Evolutionary conservation across 2,329 filamentous ascomycete genomes (phyloP).

Genomic region (Pseudopyrenochaeta lycopersici): DNA sequence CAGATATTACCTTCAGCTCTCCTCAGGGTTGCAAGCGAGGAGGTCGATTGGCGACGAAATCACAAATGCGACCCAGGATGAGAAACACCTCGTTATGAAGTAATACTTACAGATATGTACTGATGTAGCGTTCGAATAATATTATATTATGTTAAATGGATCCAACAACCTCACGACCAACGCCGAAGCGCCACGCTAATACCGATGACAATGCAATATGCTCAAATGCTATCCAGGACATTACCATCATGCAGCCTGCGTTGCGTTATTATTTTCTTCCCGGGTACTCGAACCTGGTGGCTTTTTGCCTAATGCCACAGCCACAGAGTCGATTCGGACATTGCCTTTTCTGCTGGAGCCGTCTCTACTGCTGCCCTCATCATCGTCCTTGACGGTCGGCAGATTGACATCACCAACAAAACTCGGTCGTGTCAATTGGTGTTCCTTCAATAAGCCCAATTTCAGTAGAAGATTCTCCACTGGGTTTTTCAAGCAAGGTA

Average conservation of each 20-base stretch:
- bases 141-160: too few species aligned
- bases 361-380: slow-evolving; percentile 14
- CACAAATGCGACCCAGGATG: too few species aligned
- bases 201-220: too few species aligned
- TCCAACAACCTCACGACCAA: not conserved
- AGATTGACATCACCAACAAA: slow-evolving; percentile 25
- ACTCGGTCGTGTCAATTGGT: slow-evolving; percentile 24
- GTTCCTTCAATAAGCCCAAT: slow-evolving; percentile 27
- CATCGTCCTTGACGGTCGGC: slow-evolving; percentile 7
- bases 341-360: slow-evolving; percentile 10
- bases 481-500: slow-evolving; percentile 34
- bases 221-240: not conserved
- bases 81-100: too few species aligned
- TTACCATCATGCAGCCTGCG: slow-evolving; percentile 9
- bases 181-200: slow-evolving; percentile 1
- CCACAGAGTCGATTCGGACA: slow-evolving; percentile 22
- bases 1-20: too few species aligned
- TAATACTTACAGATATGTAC: too few species aligned
- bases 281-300: slow-evolving; percentile 6
- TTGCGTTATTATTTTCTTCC: not conserved
- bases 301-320: slow-evolving; percentile 18
- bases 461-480: slow-evolving; percentile 28
- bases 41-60: too few species aligned
- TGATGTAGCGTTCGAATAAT: too few species aligned
- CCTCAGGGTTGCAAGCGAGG: too few species aligned